Conservation (phyloP, 2,329 filamentous ascomycete species). For the Epichloe scottii region DNA sequence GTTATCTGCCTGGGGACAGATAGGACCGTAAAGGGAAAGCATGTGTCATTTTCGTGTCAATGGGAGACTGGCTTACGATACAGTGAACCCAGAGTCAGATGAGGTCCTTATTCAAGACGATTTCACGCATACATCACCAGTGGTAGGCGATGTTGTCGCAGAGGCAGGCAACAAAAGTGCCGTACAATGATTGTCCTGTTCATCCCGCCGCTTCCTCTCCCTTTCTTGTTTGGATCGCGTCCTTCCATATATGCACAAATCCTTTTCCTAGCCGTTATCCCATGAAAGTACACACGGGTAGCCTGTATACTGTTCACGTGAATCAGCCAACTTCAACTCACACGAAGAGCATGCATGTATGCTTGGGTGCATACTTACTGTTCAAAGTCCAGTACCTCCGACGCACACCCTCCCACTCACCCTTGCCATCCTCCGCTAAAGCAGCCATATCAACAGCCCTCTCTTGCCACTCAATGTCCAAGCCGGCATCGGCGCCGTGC, state of each 20-base stretch:
- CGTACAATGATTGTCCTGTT: background rate
- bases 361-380: conserved; percentile 15
- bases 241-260: background rate
- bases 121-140: background rate
- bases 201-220: background rate
- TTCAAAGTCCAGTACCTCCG: conserved; percentile 84
- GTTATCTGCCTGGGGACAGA: background rate
- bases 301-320: conserved; percentile 44
- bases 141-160: background rate
- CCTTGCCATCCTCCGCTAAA: conserved; percentile 52
- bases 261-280: conserved; percentile 26
- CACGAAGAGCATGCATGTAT: background rate
- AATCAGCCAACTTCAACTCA: background rate
- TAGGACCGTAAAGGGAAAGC: background rate
- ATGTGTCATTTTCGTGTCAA: background rate
- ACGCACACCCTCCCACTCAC: conserved; percentile 79
- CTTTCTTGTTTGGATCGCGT: background rate
- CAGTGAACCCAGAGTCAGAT: background rate
- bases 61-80: background rate
- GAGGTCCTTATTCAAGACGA: background rate
- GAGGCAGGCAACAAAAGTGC: background rate
- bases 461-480: conserved; percentile 79
- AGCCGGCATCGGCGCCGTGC: conserved; percentile 76
- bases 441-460: conserved; percentile 56
- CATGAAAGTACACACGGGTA: conserved; percentile 65